phyloP scores from a whole-genome alignment of 2,329 filamentous ascomycete species.

The Leptographium radiaticola region DNA sequence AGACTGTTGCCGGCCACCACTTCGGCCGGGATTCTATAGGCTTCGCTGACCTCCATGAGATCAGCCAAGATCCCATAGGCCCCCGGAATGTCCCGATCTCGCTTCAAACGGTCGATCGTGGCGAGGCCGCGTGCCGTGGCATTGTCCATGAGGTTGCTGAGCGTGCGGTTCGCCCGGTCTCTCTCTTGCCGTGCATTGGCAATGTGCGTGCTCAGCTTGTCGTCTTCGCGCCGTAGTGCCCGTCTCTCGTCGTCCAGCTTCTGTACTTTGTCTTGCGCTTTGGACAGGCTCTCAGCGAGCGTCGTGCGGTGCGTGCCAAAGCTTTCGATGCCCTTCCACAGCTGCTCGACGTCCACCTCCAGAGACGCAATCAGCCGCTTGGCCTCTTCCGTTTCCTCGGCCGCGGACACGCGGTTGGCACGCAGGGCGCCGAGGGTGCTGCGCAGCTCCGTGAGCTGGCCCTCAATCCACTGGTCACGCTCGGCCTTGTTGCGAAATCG shows the following conservation, averaged over 20 bases:
- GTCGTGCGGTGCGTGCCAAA: constrained; percentile 62
- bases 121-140: constrained; percentile 77
- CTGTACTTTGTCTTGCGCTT: constrained; percentile 66
- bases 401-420: constrained; percentile 69
- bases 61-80: constrained; percentile 90
- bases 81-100: constrained; percentile 65
- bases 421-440: constrained; percentile 66
- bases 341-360: constrained; percentile 53
- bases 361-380: constrained; percentile 32
- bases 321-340: constrained; percentile 69
- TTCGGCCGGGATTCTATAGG: constrained; percentile 80
- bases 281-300: constrained; percentile 60
- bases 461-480: constrained; percentile 68
- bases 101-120: constrained; percentile 72
- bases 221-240: constrained; percentile 76
- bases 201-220: constrained; percentile 69
- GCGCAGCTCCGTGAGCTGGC: constrained; percentile 71
- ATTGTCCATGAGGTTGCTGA: constrained; percentile 80
- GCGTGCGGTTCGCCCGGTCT: constrained; percentile 60
- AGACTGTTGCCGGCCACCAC: constrained; percentile 84
- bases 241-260: constrained; percentile 77
- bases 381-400: constrained; percentile 55
- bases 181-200: constrained; percentile 64
- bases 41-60: constrained; percentile 73
- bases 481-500: constrained; percentile 82